Conservation (phyloP, 176 grass and related monocot genomes). For the Sorghum bicolor region DNA sequence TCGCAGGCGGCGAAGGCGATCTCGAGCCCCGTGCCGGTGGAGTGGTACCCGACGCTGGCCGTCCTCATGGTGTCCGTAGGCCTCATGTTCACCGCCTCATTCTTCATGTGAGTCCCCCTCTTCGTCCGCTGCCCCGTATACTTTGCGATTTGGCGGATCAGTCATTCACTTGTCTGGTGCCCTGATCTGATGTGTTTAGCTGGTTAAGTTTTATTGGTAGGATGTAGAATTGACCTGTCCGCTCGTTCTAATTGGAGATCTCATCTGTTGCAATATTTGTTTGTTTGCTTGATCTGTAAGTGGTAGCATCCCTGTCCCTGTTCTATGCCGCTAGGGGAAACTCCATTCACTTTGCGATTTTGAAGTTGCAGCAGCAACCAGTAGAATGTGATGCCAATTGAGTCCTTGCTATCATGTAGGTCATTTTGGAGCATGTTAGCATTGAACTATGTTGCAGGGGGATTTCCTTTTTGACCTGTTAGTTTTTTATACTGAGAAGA, state of each 20-base stretch:
- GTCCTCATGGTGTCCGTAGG: slow-evolving; percentile 64
- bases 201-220: neutral
- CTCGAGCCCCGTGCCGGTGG: slow-evolving; percentile 82
- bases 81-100: slow-evolving; percentile 77
- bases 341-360: neutral
- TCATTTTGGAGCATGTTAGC: neutral
- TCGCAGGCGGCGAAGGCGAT: slow-evolving; percentile 80
- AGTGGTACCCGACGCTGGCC: slow-evolving; percentile 79
- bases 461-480: neutral
- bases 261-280: neutral
- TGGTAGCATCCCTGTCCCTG: neutral
- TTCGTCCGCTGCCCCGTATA: neutral
- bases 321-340: neutral
- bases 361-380: neutral
- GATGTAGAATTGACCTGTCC: neutral
- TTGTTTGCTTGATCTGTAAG: neutral
- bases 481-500: neutral
- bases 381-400: neutral
- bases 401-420: neutral
- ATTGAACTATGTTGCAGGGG: neutral
- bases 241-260: neutral
- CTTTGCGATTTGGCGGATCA: neutral
- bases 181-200: neutral
- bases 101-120: slow-evolving; percentile 71
- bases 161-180: neutral